Evolutionary conservation across 495 filamentous ascomycete species (phyloP).

Genomic region (Penicillium macrosclerotiorum): DNA sequence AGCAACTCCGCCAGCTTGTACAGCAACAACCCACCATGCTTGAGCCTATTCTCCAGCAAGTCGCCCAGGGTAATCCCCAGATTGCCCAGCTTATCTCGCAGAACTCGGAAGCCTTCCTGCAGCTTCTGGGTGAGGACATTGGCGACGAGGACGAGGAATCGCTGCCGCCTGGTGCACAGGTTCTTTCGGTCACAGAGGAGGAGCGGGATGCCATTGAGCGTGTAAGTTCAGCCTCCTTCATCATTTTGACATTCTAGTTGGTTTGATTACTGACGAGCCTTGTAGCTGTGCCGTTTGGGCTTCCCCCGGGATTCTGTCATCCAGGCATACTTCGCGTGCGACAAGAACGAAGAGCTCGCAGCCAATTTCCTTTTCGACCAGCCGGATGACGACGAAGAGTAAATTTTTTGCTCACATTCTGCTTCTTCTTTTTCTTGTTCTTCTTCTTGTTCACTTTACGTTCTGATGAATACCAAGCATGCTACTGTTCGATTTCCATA

Average conservation of each 20-base stretch:
- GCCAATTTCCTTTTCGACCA: constrained; percentile 98
- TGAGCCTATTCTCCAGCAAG: constrained; percentile 93
- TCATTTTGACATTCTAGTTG: neutral
- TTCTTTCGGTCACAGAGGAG: constrained; percentile 89
- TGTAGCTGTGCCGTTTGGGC: constrained; percentile 80
- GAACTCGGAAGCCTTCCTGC: constrained; percentile 89
- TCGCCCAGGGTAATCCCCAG: constrained; percentile 92
- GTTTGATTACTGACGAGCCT: constrained; percentile 32
- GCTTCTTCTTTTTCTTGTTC: constrained; percentile 2
- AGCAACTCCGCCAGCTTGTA: constrained; percentile 93
- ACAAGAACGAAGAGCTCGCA: constrained; percentile 97
- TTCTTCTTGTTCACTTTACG: constrained; percentile 18
- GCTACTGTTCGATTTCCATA: constrained; percentile 20
- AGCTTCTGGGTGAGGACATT: constrained; percentile 77
- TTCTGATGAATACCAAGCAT: constrained; percentile 36
- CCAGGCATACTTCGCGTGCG: constrained; percentile 98
- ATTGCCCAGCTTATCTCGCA: constrained; percentile 86
- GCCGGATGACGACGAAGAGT: constrained; percentile 79
- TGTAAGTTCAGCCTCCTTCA: constrained; percentile 59
- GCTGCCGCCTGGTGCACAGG: constrained; percentile 82
- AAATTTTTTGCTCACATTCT: too few relatives aligned
- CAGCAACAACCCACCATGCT: constrained; percentile 98
- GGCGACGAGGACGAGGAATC: constrained; percentile 61
- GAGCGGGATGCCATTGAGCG: constrained; percentile 96
- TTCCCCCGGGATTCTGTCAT: constrained; percentile 93